Conservation (phyloP, 495 filamentous ascomycete species). For the Daldinia caldariorum region DNA sequence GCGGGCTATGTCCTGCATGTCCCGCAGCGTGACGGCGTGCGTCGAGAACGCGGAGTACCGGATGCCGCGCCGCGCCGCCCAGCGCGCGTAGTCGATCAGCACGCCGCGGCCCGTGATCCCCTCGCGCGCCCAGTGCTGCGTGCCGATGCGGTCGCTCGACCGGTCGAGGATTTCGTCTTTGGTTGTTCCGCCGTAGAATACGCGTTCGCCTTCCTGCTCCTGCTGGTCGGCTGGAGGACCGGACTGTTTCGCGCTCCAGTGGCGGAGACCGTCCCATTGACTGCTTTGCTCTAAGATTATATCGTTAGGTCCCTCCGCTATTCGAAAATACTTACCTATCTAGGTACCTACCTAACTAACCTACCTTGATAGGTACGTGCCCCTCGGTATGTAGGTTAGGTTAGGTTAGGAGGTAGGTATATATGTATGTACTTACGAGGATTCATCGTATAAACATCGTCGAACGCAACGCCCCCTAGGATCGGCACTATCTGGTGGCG, state of each 20-base stretch:
- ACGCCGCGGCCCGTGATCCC: constrained; percentile 49
- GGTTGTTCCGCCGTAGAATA: constrained; percentile 45
- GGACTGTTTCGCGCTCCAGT: constrained; percentile 19
- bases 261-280: constrained; percentile 44
- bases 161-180: constrained; percentile 38
- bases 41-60: constrained; percentile 25
- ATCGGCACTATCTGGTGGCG: constrained; percentile 56
- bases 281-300: constrained; percentile 33
- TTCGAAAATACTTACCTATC: too few species aligned
- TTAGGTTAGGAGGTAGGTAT: too few species aligned
- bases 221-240: constrained; percentile 17
- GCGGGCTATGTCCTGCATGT: constrained; percentile 40
- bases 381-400: too few species aligned
- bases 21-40: constrained; percentile 15
- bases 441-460: constrained; percentile 45
- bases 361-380: too few species aligned
- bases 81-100: constrained; percentile 44
- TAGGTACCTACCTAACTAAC: too few species aligned
- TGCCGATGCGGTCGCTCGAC: constrained; percentile 38
- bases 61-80: constrained; percentile 36
- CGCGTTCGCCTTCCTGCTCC: constrained; percentile 43
- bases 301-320: neutral
- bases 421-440: constrained; percentile 42
- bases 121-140: constrained; percentile 57
- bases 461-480: constrained; percentile 45